Conservation (phyloP, 2,329 filamentous ascomycete genomes). For the Chaetomium sp. region DNA sequence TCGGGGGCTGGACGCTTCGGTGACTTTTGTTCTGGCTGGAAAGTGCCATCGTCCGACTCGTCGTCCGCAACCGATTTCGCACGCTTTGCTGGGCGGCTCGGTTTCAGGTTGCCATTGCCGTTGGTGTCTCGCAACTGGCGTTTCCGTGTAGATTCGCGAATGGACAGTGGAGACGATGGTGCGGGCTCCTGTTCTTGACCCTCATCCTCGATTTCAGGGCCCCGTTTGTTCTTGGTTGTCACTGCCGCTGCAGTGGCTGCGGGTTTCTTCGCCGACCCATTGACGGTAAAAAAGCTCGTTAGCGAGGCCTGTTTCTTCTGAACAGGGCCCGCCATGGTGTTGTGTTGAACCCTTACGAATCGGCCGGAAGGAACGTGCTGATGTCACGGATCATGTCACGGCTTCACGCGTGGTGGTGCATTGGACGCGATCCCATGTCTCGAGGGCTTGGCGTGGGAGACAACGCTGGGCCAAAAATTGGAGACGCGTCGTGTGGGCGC, state of each 20-base stretch:
- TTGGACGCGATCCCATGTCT: constrained; percentile 5
- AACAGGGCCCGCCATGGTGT: constrained; percentile 33
- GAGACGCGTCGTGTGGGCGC: constrained; percentile 13
- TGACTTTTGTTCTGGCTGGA: constrained; percentile 31
- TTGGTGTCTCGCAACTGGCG: constrained; percentile 44
- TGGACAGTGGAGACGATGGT: constrained; percentile 25
- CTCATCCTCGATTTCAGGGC: neutral
- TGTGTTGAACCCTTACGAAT: neutral
- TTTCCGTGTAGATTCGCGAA: constrained; percentile 36
- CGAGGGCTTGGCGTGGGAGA: neutral
- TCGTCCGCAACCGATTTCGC: constrained; percentile 33
- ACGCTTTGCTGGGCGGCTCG: constrained; percentile 39
- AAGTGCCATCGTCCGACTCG: constrained; percentile 22
- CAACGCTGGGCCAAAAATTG: neutral
- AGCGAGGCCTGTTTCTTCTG: constrained; percentile 73
- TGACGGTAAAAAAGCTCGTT: constrained; percentile 71
- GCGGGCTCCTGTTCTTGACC: neutral
- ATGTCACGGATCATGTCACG: constrained; percentile 11
- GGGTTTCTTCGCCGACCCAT: constrained; percentile 31
- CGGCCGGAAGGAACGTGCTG: constrained; percentile 2
- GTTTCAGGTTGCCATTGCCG: constrained; percentile 38
- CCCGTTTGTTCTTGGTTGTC: neutral
- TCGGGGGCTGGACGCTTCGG: constrained; percentile 21
- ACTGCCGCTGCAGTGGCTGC: constrained; percentile 14
- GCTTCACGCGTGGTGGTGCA: neutral